phyloP scores from a whole-genome alignment of 805 yeast species.

The Isabelozyma pseudorhagii region DNA sequence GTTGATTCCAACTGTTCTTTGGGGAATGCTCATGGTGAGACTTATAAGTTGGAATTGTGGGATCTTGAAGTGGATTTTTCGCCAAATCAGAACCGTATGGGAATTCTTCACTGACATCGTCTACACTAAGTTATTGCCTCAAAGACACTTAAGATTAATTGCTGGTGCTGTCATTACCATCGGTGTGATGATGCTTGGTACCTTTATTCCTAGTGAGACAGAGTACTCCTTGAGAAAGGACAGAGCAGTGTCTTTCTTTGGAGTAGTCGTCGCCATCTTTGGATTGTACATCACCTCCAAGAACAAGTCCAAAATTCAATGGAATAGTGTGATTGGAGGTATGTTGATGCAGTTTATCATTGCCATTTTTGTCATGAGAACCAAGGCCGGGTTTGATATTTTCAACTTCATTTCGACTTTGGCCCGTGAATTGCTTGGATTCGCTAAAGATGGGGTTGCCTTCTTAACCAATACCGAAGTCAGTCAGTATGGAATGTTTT shows the following conservation, averaged over 20 bases:
- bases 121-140: slow-evolving; percentile 39
- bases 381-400: slow-evolving; percentile 57
- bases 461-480: slow-evolving; percentile 46
- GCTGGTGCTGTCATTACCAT: slow-evolving; percentile 45
- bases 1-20: slow-evolving; percentile 57
- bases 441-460: slow-evolving; percentile 60
- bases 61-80: slow-evolving; percentile 16
- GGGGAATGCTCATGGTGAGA: slow-evolving; percentile 49
- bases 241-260: slow-evolving; percentile 57
- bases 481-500: slow-evolving; percentile 43
- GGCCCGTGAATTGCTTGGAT: slow-evolving; percentile 55
- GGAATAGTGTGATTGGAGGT: slow-evolving; percentile 62
- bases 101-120: slow-evolving; percentile 26
- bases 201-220: slow-evolving; percentile 50
- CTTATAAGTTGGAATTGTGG: slow-evolving; percentile 49
- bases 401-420: slow-evolving; percentile 58
- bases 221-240: slow-evolving; percentile 46
- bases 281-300: slow-evolving; percentile 45
- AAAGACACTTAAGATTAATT: slow-evolving; percentile 34
- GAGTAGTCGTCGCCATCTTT: slow-evolving; percentile 45
- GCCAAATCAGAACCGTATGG: slow-evolving; percentile 25
- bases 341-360: slow-evolving; percentile 57
- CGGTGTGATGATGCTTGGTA: slow-evolving; percentile 50
- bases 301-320: slow-evolving; percentile 43
- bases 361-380: slow-evolving; percentile 60